These are phyloP conservation scores for Amylocarpus encephaloides DNA, from an alignment of 2,329 filamentous ascomycete species.

Conservation along the genomic window DNA sequence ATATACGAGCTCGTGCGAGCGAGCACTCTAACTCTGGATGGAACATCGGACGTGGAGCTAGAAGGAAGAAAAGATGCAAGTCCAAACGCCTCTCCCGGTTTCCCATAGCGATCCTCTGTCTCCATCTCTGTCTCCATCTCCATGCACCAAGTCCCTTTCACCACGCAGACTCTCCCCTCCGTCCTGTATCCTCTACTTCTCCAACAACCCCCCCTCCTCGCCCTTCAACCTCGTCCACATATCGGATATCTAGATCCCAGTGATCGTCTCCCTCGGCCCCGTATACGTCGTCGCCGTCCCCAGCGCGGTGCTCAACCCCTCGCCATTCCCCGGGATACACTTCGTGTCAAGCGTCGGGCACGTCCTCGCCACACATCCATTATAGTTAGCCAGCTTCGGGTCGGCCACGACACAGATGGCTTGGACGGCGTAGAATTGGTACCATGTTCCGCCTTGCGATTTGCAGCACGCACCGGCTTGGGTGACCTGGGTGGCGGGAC, in stretches of 20 bases:
- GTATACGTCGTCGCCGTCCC: slow-evolving; percentile 2
- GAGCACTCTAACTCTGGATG: no score
- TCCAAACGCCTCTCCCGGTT: neutral
- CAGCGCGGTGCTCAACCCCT: slow-evolving; percentile 5
- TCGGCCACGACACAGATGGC: slow-evolving; percentile 19
- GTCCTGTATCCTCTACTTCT: neutral
- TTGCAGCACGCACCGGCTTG: slow-evolving; percentile 17
- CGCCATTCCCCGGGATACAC: slow-evolving; percentile 21
- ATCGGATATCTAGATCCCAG: neutral
- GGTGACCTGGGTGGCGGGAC: slow-evolving; percentile 17
- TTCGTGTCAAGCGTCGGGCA: slow-evolving; percentile 13
- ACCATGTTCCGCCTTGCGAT: slow-evolving; percentile 18
- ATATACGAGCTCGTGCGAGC: no score
- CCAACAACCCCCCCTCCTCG: neutral
- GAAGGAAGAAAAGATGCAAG: neutral
- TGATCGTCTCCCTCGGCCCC: slow-evolving; percentile 3
- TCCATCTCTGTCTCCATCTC: neutral
- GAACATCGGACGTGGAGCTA: neutral
- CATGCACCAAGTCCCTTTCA: neutral
- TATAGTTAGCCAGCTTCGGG: slow-evolving; percentile 1
- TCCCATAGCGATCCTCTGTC: neutral
- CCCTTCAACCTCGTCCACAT: no score
- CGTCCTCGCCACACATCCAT: slow-evolving; percentile 10
- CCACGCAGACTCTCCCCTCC: neutral
- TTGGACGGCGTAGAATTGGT: slow-evolving; percentile 22